Evolutionary conservation across 768 basidiomycete genomes (phyloP).

Genomic region (Leccinum disarticulatum): DNA sequence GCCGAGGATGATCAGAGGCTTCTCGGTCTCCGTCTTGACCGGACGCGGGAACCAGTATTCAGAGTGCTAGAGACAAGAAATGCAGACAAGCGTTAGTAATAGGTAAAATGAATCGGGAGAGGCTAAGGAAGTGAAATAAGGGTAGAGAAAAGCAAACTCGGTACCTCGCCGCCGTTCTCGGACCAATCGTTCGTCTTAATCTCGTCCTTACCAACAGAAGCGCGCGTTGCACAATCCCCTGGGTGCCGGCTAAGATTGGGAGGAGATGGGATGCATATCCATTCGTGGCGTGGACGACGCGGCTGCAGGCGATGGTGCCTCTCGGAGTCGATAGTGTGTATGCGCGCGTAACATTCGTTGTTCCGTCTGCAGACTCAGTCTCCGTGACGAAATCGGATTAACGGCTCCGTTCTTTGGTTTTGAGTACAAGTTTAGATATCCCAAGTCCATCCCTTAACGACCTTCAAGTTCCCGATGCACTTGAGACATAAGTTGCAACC

Average conservation of each 20-base stretch:
- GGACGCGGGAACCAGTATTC: constrained; percentile 88
- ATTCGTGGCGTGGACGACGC: constrained; percentile 86
- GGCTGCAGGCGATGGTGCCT: constrained; percentile 56
- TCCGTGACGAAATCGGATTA: constrained; percentile 39
- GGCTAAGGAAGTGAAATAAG: too few relatives aligned
- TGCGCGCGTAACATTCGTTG: neutral
- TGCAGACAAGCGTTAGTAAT: too few relatives aligned
- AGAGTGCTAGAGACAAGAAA: constrained; percentile 37
- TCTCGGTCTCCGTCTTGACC: constrained; percentile 26
- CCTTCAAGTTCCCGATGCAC: too few relatives aligned
- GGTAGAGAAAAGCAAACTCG: neutral
- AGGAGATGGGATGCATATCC: constrained; percentile 77
- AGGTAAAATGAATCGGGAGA: too few relatives aligned
- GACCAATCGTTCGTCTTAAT: constrained; percentile 49
- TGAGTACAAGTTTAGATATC: too few relatives aligned
- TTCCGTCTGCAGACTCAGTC: constrained; percentile 26
- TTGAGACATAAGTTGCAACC: too few relatives aligned
- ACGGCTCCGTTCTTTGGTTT: too few relatives aligned
- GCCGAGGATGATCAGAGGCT: constrained; percentile 70
- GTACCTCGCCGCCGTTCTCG: constrained; percentile 34
- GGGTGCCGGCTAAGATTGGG: constrained; percentile 56
- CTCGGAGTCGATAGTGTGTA: constrained; percentile 50
- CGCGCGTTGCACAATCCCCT: constrained; percentile 55
- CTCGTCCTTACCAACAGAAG: constrained; percentile 37
- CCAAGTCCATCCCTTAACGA: too few relatives aligned